Conservation (phyloP, 306 rosid genomes). For the Quercus alba region DNA sequence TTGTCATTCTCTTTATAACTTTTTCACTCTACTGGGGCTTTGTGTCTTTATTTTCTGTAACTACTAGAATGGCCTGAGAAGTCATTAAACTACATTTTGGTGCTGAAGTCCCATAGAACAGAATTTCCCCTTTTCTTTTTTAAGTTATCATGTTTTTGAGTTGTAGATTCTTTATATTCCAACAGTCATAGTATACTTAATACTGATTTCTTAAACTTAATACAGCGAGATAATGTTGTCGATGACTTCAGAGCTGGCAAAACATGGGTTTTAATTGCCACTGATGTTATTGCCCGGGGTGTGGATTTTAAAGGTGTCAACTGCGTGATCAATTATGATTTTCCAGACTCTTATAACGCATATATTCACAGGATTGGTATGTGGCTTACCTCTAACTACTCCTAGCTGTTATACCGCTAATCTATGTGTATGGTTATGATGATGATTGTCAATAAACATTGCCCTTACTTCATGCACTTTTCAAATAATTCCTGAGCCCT, state of each 20-base stretch:
- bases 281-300: slow-evolving; percentile 96
- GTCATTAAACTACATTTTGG: background rate
- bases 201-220: slow-evolving; percentile 20
- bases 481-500: background rate
- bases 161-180: background rate
- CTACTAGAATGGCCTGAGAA: background rate
- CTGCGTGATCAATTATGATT: slow-evolving; percentile 88
- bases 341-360: slow-evolving; percentile 87
- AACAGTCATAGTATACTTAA: background rate
- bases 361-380: slow-evolving; percentile 93
- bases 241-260: slow-evolving; percentile 91
- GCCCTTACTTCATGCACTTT: background rate
- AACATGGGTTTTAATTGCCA: slow-evolving; percentile 95
- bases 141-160: background rate
- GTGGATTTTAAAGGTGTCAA: slow-evolving; percentile 96
- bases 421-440: background rate
- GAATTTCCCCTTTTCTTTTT: background rate
- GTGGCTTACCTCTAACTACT: slow-evolving; percentile 7
- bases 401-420: no score
- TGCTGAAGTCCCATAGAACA: background rate
- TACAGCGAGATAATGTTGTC: slow-evolving; percentile 86
- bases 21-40: slow-evolving; percentile 10
- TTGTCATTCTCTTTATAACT: background rate
- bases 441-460: background rate
- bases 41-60: background rate